Conservation (phyloP, 768 basidiomycete species). For the Boletus barrowsii region DNA sequence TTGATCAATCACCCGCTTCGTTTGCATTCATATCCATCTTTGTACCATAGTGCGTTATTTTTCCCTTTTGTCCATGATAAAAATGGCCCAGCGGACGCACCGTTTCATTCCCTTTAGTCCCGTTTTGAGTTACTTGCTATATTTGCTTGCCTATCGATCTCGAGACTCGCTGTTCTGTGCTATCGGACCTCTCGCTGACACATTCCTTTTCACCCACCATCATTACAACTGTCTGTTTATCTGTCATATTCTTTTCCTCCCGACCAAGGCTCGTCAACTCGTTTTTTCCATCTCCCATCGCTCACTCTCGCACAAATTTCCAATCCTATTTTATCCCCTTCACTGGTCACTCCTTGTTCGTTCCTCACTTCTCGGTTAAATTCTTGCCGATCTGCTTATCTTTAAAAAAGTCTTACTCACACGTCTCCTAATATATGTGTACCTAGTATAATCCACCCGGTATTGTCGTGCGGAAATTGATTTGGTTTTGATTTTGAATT, state of each 20-base stretch:
- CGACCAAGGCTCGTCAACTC: not conserved
- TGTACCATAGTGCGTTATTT: slow-evolving; percentile 9
- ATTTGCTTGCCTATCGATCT: slow-evolving; percentile 8
- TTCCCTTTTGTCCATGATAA: not conserved
- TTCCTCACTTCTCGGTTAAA: no score
- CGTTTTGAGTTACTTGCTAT: not conserved
- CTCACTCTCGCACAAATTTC: not conserved
- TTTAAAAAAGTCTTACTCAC: not conserved
- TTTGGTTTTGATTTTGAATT: not conserved
- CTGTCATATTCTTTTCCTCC: slow-evolving; percentile 5
- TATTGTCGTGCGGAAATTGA: slow-evolving; percentile 1
- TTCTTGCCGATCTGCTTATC: not conserved
- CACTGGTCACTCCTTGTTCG: not conserved
- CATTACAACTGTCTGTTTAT: slow-evolving; percentile 4
- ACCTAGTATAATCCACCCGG: slow-evolving; percentile 25
- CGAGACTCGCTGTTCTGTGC: slow-evolving; percentile 11
- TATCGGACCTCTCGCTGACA: slow-evolving; percentile 11
- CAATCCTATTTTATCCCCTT: not conserved
- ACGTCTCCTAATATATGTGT: slow-evolving; percentile 21
- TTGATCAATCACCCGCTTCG: slow-evolving; percentile 9
- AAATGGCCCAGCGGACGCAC: slow-evolving; percentile 9
- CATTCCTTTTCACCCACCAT: slow-evolving; percentile 7
- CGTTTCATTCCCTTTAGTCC: not conserved
- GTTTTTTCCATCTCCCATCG: not conserved
- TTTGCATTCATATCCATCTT: slow-evolving; percentile 5